Evolutionary conservation across 768 basidiomycete genomes (phyloP), one percentile per base, ranked within the genome.

Genomic region (Leccinellum luteum): DNA sequence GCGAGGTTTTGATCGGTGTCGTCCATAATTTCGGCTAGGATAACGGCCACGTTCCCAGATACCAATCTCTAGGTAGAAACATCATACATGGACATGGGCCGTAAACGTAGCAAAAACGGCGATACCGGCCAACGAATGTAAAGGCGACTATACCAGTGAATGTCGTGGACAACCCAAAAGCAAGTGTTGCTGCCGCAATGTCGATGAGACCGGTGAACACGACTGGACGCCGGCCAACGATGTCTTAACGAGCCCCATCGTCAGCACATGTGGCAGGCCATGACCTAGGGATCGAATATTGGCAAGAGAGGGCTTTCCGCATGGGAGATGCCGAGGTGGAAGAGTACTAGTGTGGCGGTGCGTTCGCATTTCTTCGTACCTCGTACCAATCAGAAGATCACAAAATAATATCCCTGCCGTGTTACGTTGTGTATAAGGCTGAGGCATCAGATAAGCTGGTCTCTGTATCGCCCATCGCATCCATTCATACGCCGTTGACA

Each of bases 21-120:
- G 64, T 89, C 84, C 8, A 85, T 85, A 27, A 88, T 73, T 67
- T 88, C 86, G 3, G 81, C 79, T 0, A 89, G 73, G 21, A 84
- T 76, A 7, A 86, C 85, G 10, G 84, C 84, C 41, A 82, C 69
- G 58, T 83, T 87, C 38, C 85, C 86, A 9, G 81, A 80, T 58
- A 83, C 78, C 23, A 84, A 66, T n/a, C 86, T 85, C 85, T 84
- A 15, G 27, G 56, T 34, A 27, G 14, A 14, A 21, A 9, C 4
- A 2, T 19, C 5, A 14, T 14, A 35, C 1, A 12, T 41, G 15
- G 52, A 28, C 23, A 35, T 8, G 8, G 38, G 6, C 21, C 7
- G 6, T 28, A n/a, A 6, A 1, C 3, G 17, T 10, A 8, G 41
- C 2, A n/a, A 6, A 17, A 13, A 7, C 25, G 19, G 10, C 0